Evolutionary conservation across 805 yeast genomes (phyloP), one percentile per base, ranked within the genome.

Genomic region (Candida rishiriensis): DNA sequence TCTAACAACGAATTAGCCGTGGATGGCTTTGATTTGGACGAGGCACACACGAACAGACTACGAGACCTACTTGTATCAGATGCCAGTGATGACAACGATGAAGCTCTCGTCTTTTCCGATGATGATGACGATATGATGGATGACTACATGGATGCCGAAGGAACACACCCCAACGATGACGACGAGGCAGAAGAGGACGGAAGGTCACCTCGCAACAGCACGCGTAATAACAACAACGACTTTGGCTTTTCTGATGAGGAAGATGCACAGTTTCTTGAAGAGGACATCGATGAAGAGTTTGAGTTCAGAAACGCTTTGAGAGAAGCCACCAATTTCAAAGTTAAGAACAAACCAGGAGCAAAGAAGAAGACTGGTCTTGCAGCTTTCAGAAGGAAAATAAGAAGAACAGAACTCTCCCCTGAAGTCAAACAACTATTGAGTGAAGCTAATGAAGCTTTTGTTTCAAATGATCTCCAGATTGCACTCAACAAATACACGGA

Each of bases 401-500:
- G 75, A 18, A 60, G 65, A 48, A 59, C 69, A 33, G 78, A 77
- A 18, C 55, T 80, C 48, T 83, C 83, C 52, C 96, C 90, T 0
- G 95, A 86, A 60, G 85, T 88, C 3, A 71, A 83, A 39, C 68
- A 71, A 33, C 58, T 82, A 43, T 61, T 88, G 17, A 81, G 91
- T 10, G 72, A 73, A 51, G 97, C 95, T 1, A 85, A 88, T 55
- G 89, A 83, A 53, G 86, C 88, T 0, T 89, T 83, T 69, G 95
- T 85, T 1, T 59, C 75, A 29, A 73, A 74, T 39, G 83, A 85
- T 54, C 71, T 76, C 15, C 76, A 73, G 29, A 71, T 66, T 1
- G 91, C 95, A 0, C 74, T 78, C 52, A 65, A 75, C 40, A 59
- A 74, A 40, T 90, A 75, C 63, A 67, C 71, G 52, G 87, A 79